These are phyloP conservation scores for Hypoxylon crocopeplum DNA, from an alignment of 495 filamentous ascomycete genomes.

Conservation along the genomic window DNA sequence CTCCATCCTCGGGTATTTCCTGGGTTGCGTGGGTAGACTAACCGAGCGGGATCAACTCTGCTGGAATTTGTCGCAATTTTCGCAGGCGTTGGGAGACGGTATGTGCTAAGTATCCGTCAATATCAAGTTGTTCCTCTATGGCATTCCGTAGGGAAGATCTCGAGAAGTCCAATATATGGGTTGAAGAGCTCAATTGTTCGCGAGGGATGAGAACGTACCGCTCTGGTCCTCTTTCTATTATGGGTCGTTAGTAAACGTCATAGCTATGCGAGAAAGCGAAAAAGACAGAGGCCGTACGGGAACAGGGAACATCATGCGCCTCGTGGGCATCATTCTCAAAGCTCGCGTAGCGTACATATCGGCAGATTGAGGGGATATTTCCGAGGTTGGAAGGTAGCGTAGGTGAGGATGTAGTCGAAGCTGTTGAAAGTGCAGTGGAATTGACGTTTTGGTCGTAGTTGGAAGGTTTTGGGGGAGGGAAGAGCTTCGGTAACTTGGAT, in stretches of 20 bases:
- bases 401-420: slow-evolving; percentile 12
- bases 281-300: slow-evolving; percentile 68
- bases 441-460: slow-evolving; percentile 5
- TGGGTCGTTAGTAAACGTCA: slow-evolving; percentile 39
- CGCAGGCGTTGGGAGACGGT: slow-evolving; percentile 96
- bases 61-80: slow-evolving; percentile 82
- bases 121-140: background rate
- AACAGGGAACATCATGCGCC: slow-evolving; percentile 74
- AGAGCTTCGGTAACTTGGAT: slow-evolving; percentile 30
- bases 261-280: slow-evolving; percentile 17
- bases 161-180: background rate
- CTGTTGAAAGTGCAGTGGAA: background rate
- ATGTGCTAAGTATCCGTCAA: slow-evolving; percentile 70
- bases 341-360: slow-evolving; percentile 72
- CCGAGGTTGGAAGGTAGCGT: background rate
- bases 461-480: slow-evolving; percentile 23
- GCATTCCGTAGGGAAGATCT: slow-evolving; percentile 3
- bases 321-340: slow-evolving; percentile 62
- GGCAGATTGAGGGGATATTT: slow-evolving; percentile 40
- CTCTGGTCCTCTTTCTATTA: slow-evolving; percentile 81
- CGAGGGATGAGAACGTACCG: slow-evolving; percentile 64
- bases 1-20: background rate
- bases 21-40: slow-evolving; percentile 46
- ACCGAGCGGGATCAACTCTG: slow-evolving; percentile 96
- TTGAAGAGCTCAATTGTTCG: slow-evolving; percentile 39